A percentile compares a stretch with the other conserved stretches of the same genome.
Conservation (phyloP, 1,284 basidiomycete species). For the Hymenochaete sp. region DNA sequence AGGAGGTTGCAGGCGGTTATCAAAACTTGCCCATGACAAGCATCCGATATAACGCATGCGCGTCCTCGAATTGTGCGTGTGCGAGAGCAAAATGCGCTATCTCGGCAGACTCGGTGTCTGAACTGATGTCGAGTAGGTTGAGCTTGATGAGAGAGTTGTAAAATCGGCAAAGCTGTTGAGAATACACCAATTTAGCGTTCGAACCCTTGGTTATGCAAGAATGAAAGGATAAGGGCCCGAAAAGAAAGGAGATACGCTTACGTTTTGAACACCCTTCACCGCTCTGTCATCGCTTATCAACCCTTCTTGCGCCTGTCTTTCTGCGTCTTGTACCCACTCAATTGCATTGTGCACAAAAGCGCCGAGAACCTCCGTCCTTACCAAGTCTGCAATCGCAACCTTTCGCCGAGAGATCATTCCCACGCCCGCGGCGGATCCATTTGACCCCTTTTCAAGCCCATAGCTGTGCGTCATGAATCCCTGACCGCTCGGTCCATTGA, state of each 20-base stretch:
- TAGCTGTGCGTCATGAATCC: too few species aligned
- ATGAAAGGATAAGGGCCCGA: too few species aligned
- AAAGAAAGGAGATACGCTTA: too few species aligned
- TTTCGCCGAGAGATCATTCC: too few species aligned
- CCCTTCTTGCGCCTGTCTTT: conserved; percentile 55
- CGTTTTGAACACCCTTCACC: conserved; percentile 58
- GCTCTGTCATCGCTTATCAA: conserved; percentile 61
- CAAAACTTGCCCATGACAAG: conserved; percentile 38
- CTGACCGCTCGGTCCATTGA: too few species aligned
- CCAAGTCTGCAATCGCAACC: conserved; percentile 53
- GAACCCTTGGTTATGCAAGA: too few species aligned
- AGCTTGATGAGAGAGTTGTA: conserved; percentile 59
- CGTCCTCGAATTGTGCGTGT: conserved; percentile 64
- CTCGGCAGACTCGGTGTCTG: conserved; percentile 60
- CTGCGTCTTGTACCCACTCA: conserved; percentile 57
- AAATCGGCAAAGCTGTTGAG: conserved; percentile 61
- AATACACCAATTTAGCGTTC: not conserved
- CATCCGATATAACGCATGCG: conserved; percentile 56
- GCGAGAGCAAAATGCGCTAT: conserved; percentile 66
- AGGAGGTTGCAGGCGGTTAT: too few species aligned
- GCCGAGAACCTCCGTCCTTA: conserved; percentile 55
- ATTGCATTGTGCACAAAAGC: conserved; percentile 59
- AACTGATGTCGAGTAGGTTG: conserved; percentile 46
- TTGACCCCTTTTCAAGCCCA: conserved; percentile 21
- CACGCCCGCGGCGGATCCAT: conserved; percentile 3